Percentiles rank a stretch among this genome's conserved stretches.
Evolutionary conservation across 257 asterid genomes (phyloP).

Genomic region (Rubia yunnanensis): DNA sequence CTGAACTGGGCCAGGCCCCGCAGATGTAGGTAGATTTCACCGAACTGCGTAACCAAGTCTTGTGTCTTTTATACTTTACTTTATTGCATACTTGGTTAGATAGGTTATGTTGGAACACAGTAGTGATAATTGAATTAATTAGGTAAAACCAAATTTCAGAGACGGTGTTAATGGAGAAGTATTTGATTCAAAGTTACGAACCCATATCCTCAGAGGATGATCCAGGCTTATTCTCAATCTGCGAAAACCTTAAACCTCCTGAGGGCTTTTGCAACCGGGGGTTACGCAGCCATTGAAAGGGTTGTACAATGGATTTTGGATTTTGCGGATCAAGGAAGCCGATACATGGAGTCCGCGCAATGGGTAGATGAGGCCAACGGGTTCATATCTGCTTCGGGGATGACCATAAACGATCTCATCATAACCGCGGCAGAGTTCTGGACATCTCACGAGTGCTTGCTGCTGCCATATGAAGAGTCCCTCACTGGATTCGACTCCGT

Average conservation of each 20-base stretch:
- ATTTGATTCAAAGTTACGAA: constrained; percentile 51
- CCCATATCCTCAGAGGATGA: constrained; percentile 73
- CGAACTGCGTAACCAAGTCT: too few species aligned
- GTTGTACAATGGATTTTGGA: constrained; percentile 74
- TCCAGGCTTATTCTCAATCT: constrained; percentile 74
- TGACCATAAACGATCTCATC: constrained; percentile 56
- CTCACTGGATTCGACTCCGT: constrained; percentile 67
- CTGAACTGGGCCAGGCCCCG: too few species aligned
- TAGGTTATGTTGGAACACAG: too few species aligned
- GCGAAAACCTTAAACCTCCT: constrained; percentile 72
- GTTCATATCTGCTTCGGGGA: constrained; percentile 75
- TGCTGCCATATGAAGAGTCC: constrained; percentile 67
- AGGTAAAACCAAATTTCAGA: too few species aligned
- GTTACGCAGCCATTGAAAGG: constrained; percentile 81
- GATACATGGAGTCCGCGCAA: constrained; percentile 49
- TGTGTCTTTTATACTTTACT: too few species aligned
- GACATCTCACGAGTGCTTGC: constrained; percentile 83
- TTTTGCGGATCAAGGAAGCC: constrained; percentile 22
- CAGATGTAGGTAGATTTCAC: too few species aligned
- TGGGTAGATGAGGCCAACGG: constrained; percentile 80
- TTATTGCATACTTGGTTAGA: too few species aligned
- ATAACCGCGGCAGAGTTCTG: constrained; percentile 63
- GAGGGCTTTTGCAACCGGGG: constrained; percentile 82
- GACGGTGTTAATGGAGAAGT: constrained; percentile 70
- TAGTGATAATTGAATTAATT: too few species aligned